These are phyloP conservation scores for Malassezia japonica DNA, from an alignment of 1,284 basidiomycete species.

Conservation along the genomic window DNA sequence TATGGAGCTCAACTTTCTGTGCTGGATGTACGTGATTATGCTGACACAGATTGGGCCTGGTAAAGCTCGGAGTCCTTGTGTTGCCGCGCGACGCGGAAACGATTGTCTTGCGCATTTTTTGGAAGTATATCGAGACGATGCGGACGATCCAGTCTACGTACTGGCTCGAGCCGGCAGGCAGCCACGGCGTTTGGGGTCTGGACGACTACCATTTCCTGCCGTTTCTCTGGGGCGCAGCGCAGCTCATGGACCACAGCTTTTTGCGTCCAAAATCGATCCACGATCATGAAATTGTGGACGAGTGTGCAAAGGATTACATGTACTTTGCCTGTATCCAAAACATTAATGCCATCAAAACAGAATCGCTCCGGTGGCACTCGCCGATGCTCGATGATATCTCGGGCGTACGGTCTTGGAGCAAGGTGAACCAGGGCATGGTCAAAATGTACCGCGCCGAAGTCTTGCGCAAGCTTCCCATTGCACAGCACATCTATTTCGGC, in stretches of 20 bases:
- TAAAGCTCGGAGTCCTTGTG: constrained; percentile 58
- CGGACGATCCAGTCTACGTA: constrained; percentile 81
- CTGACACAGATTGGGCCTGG: constrained; percentile 61
- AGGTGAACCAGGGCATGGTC: constrained; percentile 93
- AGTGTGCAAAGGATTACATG: constrained; percentile 86
- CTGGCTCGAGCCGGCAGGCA: constrained; percentile 95
- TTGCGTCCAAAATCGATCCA: constrained; percentile 87
- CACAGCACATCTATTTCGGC: constrained; percentile 93
- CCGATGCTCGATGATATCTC: constrained; percentile 99
- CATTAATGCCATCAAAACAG: constrained; percentile 87
- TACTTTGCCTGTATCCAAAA: constrained; percentile 93
- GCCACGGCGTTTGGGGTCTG: constrained; percentile 94
- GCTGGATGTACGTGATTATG: constrained; percentile 76
- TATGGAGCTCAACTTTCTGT: constrained; percentile 96
- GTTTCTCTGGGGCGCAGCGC: constrained; percentile 79
- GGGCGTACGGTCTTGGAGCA: constrained; percentile 90
- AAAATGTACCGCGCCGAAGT: constrained; percentile 98
- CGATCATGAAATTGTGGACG: constrained; percentile 81
- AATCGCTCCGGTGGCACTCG: constrained; percentile 91
- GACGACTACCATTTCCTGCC: constrained; percentile 97
- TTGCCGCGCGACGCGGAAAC: constrained; percentile 64
- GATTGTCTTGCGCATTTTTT: constrained; percentile 77
- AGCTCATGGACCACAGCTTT: constrained; percentile 78
- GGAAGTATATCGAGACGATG: constrained; percentile 62
- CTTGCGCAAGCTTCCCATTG: constrained; percentile 83